phyloP scores from a whole-genome alignment of 1,284 basidiomycete genomes.

The Puccinia horiana region DNA sequence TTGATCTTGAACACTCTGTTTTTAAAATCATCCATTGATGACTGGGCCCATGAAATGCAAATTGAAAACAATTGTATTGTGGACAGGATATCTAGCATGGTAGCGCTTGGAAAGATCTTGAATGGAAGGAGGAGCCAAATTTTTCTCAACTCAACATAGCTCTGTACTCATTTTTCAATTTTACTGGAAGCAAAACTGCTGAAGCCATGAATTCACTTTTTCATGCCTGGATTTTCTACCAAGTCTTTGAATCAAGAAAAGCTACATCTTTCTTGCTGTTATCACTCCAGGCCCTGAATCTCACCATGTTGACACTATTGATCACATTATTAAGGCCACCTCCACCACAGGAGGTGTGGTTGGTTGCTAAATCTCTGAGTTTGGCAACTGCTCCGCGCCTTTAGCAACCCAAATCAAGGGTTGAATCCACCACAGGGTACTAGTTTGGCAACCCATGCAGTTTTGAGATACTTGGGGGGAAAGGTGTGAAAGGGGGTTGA shows the following conservation, averaged over 20 bases:
- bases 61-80: not conserved
- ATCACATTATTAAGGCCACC: conserved; percentile 17
- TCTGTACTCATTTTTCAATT: conserved; percentile 20
- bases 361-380: too few species aligned
- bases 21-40: not conserved
- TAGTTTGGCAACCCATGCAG: too few species aligned
- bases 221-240: conserved; percentile 17
- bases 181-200: not conserved
- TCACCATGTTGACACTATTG: not conserved
- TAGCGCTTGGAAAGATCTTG: not conserved
- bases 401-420: too few species aligned
- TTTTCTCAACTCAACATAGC: not conserved
- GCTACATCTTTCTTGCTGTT: conserved; percentile 10
- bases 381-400: too few species aligned
- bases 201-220: not conserved
- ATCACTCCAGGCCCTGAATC: conserved; percentile 20
- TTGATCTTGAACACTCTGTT: not conserved
- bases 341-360: too few species aligned
- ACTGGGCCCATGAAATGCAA: not conserved
- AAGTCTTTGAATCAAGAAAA: conserved; percentile 9
- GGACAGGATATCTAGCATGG: not conserved
- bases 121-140: not conserved
- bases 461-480: too few species aligned
- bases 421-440: too few species aligned
- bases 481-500: too few species aligned